Evolutionary conservation across 352 stramenopile species (phyloP), one percentile per base, ranked within the genome.

Genomic region (Pythium phragmitis): DNA sequence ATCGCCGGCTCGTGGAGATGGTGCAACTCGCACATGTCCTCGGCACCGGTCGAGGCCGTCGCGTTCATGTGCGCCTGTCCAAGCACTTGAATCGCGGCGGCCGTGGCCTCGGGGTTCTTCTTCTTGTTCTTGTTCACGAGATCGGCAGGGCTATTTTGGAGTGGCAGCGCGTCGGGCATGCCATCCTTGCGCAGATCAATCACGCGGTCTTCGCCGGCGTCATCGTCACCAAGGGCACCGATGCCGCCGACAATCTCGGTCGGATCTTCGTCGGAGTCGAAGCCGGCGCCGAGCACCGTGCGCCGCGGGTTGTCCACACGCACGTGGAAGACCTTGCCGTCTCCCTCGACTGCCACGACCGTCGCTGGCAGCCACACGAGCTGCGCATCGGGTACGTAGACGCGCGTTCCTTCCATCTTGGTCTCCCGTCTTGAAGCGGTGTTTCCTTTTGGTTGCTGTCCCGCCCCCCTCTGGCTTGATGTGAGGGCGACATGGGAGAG

Each of bases 1-100:
- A 98, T 96, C 33, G 89, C 88, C 28, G 92, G 86, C 57, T 97
- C 90, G 66, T 98, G 92, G 3, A 98, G 65, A 64, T 97, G 82
- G 65, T 83, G 83, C 11, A 96, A 70, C 19, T 85, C 63, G 61
- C 82, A 93, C 87, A 97, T 94, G 62, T 96, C 87, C 45, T 95
- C 84, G 6, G 81, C 85, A 13, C 85, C 85, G 14, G 76, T 75
- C 28, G 54, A 56, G 16, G 43, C 56, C 30, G 67, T 70, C 1
- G 67, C 71, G 17, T 77, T 65, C 36, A 77, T 68, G 50, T 64
- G 67, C 41, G 55, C n/a, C 30, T 77, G 34, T 36, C 57, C 41
- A 42, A 76, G 37, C 57, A 67, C 54, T 34, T 60, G 50, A 47
- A 65, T 68, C 41, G 64, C 48, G 21, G 58, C 57, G 7, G 57